Percentiles rank a stretch among this genome's conserved stretches.
phyloP scores from a whole-genome alignment of 108 stramenopile genomes.

The Pseudonitzschia delicatissima region DNA sequence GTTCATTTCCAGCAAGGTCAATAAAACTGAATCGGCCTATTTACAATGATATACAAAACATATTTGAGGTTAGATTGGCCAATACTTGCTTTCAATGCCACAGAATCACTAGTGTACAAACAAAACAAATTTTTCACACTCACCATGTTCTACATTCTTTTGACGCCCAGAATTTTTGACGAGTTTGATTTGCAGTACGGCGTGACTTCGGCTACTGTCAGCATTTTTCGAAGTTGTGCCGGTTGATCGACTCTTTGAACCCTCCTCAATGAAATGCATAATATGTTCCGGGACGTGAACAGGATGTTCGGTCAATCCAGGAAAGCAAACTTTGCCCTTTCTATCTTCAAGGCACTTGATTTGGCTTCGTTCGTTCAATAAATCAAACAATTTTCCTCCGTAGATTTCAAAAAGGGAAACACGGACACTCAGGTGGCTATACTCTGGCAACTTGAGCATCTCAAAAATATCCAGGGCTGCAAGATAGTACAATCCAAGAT shows the following conservation, averaged over 20 bases:
- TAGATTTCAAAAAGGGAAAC: slow-evolving; percentile 98
- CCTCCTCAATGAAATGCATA: slow-evolving; percentile 87
- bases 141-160: slow-evolving; percentile 68
- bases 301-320: slow-evolving; percentile 86
- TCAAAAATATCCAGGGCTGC: slow-evolving; percentile 92
- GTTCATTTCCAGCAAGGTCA: slow-evolving; percentile 96
- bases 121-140: slow-evolving; percentile 8
- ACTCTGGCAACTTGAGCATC: slow-evolving; percentile 50
- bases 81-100: neutral
- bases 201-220: slow-evolving; percentile 92
- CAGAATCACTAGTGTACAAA: neutral
- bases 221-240: slow-evolving; percentile 94
- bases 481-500: slow-evolving; percentile 88
- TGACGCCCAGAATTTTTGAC: slow-evolving; percentile 52
- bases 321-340: slow-evolving; percentile 91
- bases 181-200: slow-evolving; percentile 89
- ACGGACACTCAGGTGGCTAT: slow-evolving; percentile 59
- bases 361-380: slow-evolving; percentile 83
- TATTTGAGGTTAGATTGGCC: neutral
- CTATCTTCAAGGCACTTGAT: slow-evolving; percentile 95
- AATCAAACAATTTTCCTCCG: slow-evolving; percentile 94
- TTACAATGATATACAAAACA: neutral
- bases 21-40: slow-evolving; percentile 92
- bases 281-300: slow-evolving; percentile 75
- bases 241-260: slow-evolving; percentile 89